Evolutionary conservation across 495 filamentous ascomycete species (phyloP), one percentile per base, ranked within the genome.

Genomic region (Penicillium silybi): DNA sequence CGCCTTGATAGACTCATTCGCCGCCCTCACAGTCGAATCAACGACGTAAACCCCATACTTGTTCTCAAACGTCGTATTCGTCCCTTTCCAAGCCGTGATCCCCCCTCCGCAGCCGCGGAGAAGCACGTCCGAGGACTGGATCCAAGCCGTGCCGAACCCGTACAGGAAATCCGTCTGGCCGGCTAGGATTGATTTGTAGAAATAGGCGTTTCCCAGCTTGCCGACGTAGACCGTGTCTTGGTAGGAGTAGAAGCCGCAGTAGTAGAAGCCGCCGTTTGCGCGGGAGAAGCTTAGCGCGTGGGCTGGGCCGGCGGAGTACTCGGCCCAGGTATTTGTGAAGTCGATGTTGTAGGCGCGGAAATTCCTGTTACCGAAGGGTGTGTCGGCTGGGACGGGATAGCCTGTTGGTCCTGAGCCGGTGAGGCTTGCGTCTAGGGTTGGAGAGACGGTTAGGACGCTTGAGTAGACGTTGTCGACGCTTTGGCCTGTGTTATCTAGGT

Each of bases 31-130:
- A 27, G 57, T 65, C 19, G 74, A 79, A 48, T 77, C 70, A 35
- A 73, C 65, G 52, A 85, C 77, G 64, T 85, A 85, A 16, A 82
- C 71, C 23, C 82, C 82, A 65, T 82, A 85, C 49, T 81, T 83
- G 64, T 85, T 85, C 6, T 57, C 56, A 50, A 79, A 82, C 19
- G 80, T 84, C 0, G 80, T 84, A 63, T 85, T 85, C 1, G 76
- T 81, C 13, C 81, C 82, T 48, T 85, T 85, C 82, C 81, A 85
- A 6, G 81, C 81, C n/a, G 80, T 83, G 42, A 85, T 76, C 41
- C 82, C 81, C 50, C 82, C 81, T 22, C 81, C 82, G 58, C 81
- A 84, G 45, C 62, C 61, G 26, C 82, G 75, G 22, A 85, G 70
- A 4, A 64, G 61, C 6, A 84, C 48, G 2, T 62, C 53, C 4